Conservation (phyloP, 495 filamentous ascomycete species). For the Daldinia grandis region DNA sequence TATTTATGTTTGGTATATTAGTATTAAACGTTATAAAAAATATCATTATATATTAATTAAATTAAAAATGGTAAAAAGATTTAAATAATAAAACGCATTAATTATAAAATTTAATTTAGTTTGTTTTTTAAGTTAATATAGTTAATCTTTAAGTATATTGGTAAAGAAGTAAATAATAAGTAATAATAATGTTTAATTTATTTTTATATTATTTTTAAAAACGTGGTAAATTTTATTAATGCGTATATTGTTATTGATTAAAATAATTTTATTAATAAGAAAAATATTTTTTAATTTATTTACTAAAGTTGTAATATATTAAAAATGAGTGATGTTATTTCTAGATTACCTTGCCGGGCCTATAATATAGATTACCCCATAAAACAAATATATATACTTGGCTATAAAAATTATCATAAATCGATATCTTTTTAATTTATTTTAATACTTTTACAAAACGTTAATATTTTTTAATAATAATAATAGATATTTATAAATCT, state of each 20-base stretch:
- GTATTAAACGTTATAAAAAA: too few relatives aligned
- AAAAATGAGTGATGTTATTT: too few relatives aligned
- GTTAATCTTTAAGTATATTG: background rate
- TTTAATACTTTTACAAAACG: too few relatives aligned
- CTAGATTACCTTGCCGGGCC: too few relatives aligned
- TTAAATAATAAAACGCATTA: background rate
- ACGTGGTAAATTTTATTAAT: background rate
- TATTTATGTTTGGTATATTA: too few relatives aligned
- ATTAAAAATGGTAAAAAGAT: background rate
- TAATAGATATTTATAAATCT: too few relatives aligned
- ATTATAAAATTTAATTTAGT: background rate
- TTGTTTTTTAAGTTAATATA: background rate
- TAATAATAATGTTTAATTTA: background rate
- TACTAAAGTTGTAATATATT: background rate
- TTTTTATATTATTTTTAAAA: background rate
- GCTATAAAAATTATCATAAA: too few relatives aligned
- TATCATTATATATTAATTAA: background rate
- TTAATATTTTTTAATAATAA: too few relatives aligned
- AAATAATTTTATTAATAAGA: background rate
- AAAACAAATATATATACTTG: too few relatives aligned
- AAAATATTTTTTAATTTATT: background rate
- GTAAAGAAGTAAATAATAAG: background rate
- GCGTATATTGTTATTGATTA: background rate
- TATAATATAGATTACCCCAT: too few relatives aligned
- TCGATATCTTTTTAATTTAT: too few relatives aligned